Evolutionary conservation across 2,329 filamentous ascomycete genomes (phyloP), one percentile per base, ranked within the genome.

Genomic region (Ascochyta clinopodiicola): DNA sequence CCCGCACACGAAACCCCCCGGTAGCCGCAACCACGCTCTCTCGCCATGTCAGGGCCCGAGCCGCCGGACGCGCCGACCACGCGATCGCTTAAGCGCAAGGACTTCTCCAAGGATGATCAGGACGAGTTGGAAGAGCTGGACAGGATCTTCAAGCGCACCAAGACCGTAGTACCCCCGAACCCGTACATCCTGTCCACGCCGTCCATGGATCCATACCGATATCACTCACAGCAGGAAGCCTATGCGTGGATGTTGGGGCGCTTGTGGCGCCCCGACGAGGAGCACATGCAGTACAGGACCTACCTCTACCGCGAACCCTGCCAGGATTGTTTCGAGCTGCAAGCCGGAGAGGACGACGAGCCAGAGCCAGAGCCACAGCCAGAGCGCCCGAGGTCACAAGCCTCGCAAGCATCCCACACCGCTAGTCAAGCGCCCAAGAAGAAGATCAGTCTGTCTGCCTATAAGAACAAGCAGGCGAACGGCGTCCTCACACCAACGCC

Each of bases 281-380:
- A 86, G 64, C 77, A 81, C 63, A 76, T 86, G 47, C 86, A 88
- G 67, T 88, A 88, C 70, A 79, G 85, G 77, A 87, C 84, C 53
- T 87, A 85, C 61, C 74, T 84, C 49, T 83, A 81, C 51, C 84
- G 85, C 68, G 82, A 86, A 66, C 80, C 80, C 31, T 80, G 81
- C 56, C 67, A 69, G 54, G 80, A 84, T 62, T 75, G 71, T 50
- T 75, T 77, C 56, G 69, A 81, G 51, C 71, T 84, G 45, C 75
- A 81, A 59, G 79, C 79, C 10, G 81, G 82, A 55, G 82, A 83
- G 47, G 82, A 83, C 61, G 82, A 83, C 75, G 80, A 82, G 43
- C 73, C 78, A 75, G 60, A 70, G 50, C 78, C 78, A 9, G 32
- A 17, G 32, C 32, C 32, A 17, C 15, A 17, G n/a, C 32, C 32